Evolutionary conservation across 2,329 filamentous ascomycete species (phyloP).

Genomic region (Calonectria hongkongensis): DNA sequence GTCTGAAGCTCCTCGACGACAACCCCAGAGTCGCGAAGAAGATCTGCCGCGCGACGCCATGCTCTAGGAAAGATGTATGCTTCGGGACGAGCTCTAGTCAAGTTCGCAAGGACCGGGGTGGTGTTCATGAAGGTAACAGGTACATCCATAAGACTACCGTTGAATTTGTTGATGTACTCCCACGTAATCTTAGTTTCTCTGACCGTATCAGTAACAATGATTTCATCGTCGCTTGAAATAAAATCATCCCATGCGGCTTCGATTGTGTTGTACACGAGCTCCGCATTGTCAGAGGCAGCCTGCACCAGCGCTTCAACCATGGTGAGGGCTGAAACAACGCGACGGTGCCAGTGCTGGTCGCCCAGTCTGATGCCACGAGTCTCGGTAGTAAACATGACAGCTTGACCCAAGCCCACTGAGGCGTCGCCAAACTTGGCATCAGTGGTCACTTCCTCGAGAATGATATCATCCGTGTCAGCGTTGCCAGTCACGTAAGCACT

Average conservation of each 20-base stretch:
- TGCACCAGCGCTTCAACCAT: conserved; percentile 54
- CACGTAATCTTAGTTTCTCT: conserved; percentile 51
- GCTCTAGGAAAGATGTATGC: conserved; percentile 55
- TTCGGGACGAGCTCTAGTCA: conserved; percentile 53
- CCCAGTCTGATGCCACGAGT: conserved; percentile 56
- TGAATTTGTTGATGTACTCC: conserved; percentile 52
- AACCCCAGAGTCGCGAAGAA: conserved; percentile 50
- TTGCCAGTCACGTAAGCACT: conserved; percentile 54
- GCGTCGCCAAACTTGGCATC: conserved; percentile 53
- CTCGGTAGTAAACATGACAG: conserved; percentile 54
- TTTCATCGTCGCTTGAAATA: conserved; percentile 50
- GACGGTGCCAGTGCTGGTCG: conserved; percentile 58
- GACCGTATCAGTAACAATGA: conserved; percentile 51
- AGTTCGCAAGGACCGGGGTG: conserved; percentile 51
- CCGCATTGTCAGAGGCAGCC: conserved; percentile 50
- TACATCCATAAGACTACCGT: conserved; percentile 50
- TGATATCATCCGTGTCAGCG: conserved; percentile 40
- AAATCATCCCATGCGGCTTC: conserved; percentile 51
- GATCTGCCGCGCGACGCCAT: conserved; percentile 51
- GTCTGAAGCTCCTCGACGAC: conserved; percentile 45
- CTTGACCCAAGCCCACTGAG: conserved; percentile 52
- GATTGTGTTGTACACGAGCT: conserved; percentile 45
- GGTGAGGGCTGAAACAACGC: conserved; percentile 53
- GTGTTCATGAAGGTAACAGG: conserved; percentile 52
- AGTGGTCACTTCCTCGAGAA: conserved; percentile 54